A percentile compares a stretch with the other conserved stretches of the same genome.
Conservation (phyloP, 2,329 filamentous ascomycete species). For the Fusarium floridanum region DNA sequence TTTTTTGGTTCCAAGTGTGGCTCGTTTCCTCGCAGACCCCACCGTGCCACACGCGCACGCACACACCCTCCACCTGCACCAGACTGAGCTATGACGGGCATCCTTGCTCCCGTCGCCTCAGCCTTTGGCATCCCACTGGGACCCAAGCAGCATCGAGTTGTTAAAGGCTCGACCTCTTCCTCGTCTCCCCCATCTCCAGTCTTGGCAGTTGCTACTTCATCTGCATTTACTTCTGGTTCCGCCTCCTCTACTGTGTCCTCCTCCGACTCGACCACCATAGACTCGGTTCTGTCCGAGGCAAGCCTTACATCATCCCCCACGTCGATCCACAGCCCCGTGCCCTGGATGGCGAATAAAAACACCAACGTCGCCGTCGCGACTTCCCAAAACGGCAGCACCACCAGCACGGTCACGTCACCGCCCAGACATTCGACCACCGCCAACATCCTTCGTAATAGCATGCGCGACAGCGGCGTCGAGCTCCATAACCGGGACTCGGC, state of each 20-base stretch:
- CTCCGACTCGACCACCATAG: constrained; percentile 35
- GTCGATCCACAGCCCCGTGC: constrained; percentile 7
- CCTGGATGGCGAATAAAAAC: constrained; percentile 29
- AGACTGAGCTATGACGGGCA: constrained; percentile 47
- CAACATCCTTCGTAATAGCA: constrained; percentile 28
- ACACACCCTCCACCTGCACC: constrained; percentile 10
- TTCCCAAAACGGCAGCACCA: constrained; percentile 16
- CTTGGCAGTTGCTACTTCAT: constrained; percentile 22
- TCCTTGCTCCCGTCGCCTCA: constrained; percentile 50
- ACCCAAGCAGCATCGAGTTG: constrained; percentile 42
- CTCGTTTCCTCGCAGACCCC: constrained; percentile 28
- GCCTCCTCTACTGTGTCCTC: constrained; percentile 9
- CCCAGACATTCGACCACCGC: constrained; percentile 15
- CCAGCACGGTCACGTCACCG: constrained; percentile 24
- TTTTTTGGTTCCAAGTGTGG: constrained; percentile 25
- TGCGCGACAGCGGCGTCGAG: constrained; percentile 52
- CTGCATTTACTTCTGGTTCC: constrained; percentile 29
- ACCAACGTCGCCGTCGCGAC: constrained; percentile 20
- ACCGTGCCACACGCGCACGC: constrained; percentile 33
- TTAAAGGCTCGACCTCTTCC: constrained; percentile 35
- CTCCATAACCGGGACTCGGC: constrained; percentile 44
- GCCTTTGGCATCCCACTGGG: constrained; percentile 51
- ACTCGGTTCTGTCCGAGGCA: constrained; percentile 37
- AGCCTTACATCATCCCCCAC: constrained; percentile 38
- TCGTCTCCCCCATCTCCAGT: constrained; percentile 27